Base-by-base conservation (phyloP, 139 green algal species). In the Micractinium sp. region DNA sequence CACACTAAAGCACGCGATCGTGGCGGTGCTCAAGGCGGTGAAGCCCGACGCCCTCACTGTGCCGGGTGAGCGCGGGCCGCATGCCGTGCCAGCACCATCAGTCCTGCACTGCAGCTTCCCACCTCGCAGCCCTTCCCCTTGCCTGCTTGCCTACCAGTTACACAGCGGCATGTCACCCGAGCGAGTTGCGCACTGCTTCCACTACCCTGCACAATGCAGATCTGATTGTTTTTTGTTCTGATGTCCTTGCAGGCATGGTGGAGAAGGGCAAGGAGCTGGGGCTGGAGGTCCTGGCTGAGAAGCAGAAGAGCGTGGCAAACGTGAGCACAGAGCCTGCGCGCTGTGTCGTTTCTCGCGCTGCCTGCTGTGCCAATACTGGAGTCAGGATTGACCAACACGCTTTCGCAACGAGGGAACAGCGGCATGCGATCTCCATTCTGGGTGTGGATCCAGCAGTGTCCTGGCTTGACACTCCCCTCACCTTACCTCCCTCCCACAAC, bases 191-290 rank as follows among this genome's bases (percentile, higher is more conserved):
- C n/a, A n/a, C n/a, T n/a, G n/a, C n/a, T n/a, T n/a, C n/a, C n/a
- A n/a, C n/a, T n/a, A n/a, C n/a, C n/a, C n/a, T n/a, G n/a, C n/a
- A n/a, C n/a, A n/a, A n/a, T n/a, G n/a, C n/a, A n/a, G n/a, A n/a
- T n/a, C n/a, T n/a, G n/a, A n/a, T n/a, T n/a, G n/a, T n/a, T n/a
- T n/a, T 29, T n/a, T 12, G 63, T 73, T 22, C 31, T 76, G 16
- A 23, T 78, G 56, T 53, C 0, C 38, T 19, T 78, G 66, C 86
- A 89, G 82, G 35, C 74, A 87, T 92, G 25, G 31, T 80, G 23
- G 74, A 85, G 19, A 87, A 90, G 82, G 74, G 23, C 56, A 90
- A 87, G 75, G 89, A 90, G 74, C 41, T 92, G 74, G 82, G 61
- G 1, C 31, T 92, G 2, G 60, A 31, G 0, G 74, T 47, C 0